Evolutionary conservation across 371 early-diverging fungal genomes (phyloP), one percentile per base, ranked within the genome.

Genomic region (Circinella umbellata): DNA sequence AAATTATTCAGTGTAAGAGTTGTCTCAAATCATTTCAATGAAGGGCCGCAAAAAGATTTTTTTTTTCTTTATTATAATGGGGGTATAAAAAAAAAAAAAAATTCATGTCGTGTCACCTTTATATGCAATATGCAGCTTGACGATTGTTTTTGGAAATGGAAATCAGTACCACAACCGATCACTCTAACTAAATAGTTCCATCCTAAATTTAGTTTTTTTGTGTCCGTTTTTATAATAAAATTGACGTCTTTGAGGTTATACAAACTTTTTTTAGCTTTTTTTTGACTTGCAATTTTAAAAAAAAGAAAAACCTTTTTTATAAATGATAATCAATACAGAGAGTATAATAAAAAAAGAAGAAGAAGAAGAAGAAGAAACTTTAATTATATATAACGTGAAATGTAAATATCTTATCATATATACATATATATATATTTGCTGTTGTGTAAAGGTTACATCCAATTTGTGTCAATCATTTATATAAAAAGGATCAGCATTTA

Each of bases 111-210:
- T 57, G 57, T 57, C 57, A 57, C 57, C 18, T 11, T 57, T 57
- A 57, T 54, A 54, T 54, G 54, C 54, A 54, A 57, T 57, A 57
- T 57, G 57, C 57, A 57, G 57, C 57, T 57, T 57, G 57, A 57
- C 57, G 57, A 57, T 57, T 11, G 6, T 57, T 34, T 27, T 27
- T 7, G 57, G 6, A 57, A 57, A 27, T 34, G 20, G 42, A 42
- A 42, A 11, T 42, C 42, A 42, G 57, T 57, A 57, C 57, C 57
- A 57, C 57, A 27, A 10, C 14, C 35, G 57, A 57, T 57, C 57
- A 57, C 27, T 57, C 5, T n/a, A n/a, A n/a, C n/a, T n/a, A n/a
- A n/a, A n/a, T n/a, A n/a, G n/a, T n/a, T n/a, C n/a, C n/a, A n/a
- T n/a, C 15, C 15, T 17, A 51, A 13, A 13, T 5, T n/a, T 51